phyloP scores from a whole-genome alignment of 306 rosid genomes.

The Argentina anserina region DNA sequence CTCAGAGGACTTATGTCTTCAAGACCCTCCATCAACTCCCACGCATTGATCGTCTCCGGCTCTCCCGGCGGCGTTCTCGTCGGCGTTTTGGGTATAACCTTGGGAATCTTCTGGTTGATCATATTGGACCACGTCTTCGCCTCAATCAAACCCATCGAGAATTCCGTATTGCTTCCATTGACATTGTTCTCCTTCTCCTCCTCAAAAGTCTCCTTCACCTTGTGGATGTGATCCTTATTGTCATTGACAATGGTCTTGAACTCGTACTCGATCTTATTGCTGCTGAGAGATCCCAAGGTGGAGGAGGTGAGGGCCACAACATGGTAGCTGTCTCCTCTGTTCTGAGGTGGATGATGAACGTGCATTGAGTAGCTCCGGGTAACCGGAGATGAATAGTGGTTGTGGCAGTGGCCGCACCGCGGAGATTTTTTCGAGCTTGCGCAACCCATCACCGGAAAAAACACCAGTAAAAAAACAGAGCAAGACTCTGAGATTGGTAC shows the following conservation, averaged over 20 bases:
- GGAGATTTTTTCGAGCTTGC: slow-evolving; percentile 64
- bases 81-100: slow-evolving; percentile 45
- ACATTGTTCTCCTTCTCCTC: neutral
- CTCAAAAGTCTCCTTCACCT: neutral
- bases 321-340: slow-evolving; percentile 56
- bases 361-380: slow-evolving; percentile 82
- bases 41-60: slow-evolving; percentile 76
- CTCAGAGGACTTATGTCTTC: slow-evolving; percentile 68
- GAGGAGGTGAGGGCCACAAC: slow-evolving; percentile 80
- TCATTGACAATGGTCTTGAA: neutral
- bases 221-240: neutral
- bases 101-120: slow-evolving; percentile 67
- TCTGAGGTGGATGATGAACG: slow-evolving; percentile 69
- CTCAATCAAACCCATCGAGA: slow-evolving; percentile 48
- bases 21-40: slow-evolving; percentile 98
- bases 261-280: slow-evolving; percentile 9
- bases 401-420: slow-evolving; percentile 70
- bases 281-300: slow-evolving; percentile 67
- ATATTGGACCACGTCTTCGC: slow-evolving; percentile 77
- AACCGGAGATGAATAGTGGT: slow-evolving; percentile 60
- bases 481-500: neutral
- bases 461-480: neutral
- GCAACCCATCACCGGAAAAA: slow-evolving; percentile 62
- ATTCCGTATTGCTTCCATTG: slow-evolving; percentile 26
- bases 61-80: slow-evolving; percentile 69